Evolutionary conservation across 768 basidiomycete species (phyloP).

Genomic region (Suillus ampliporus): DNA sequence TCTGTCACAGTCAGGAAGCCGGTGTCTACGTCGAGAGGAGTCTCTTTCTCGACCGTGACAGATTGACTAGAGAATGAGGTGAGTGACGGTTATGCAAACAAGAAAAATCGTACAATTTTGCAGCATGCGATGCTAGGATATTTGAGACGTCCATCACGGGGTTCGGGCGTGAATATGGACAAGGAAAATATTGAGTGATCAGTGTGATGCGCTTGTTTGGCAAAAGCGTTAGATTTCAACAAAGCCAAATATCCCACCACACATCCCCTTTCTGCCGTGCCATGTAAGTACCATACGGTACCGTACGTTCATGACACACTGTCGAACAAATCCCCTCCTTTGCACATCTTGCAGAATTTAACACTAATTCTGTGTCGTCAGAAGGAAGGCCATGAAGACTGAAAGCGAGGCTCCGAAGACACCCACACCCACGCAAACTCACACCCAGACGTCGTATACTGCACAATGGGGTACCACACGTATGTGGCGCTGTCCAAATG

Average conservation of each 20-base stretch:
- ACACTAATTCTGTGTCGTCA: conserved; percentile 1
- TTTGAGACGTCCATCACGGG: conserved; percentile 80
- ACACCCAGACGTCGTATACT: conserved; percentile 37
- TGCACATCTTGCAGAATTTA: background rate
- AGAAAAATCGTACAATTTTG: conserved; percentile 62
- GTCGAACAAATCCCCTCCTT: background rate
- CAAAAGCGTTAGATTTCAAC: conserved; percentile 27
- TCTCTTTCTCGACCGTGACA: conserved; percentile 76
- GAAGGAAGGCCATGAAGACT: conserved; percentile 42
- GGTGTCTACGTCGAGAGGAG: conserved; percentile 78
- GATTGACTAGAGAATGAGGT: conserved; percentile 56
- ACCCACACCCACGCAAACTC: conserved; percentile 37
- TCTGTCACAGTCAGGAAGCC: conserved; percentile 89
- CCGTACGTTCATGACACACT: background rate
- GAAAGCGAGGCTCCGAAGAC: conserved; percentile 45
- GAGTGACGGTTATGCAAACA: background rate
- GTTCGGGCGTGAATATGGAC: conserved; percentile 1
- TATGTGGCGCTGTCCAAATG: conserved; percentile 26
- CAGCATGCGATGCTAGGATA: conserved; percentile 74
- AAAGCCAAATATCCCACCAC: conserved; percentile 22
- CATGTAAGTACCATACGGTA: no score
- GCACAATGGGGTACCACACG: conserved; percentile 47
- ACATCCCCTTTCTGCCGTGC: background rate
- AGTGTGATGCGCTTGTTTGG: conserved; percentile 12
- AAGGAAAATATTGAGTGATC: conserved; percentile 3